Percentiles rank a stretch among this genome's conserved stretches.
phyloP scores from a whole-genome alignment of 2,329 filamentous ascomycete species.

The Fusarium oligoseptatum region DNA sequence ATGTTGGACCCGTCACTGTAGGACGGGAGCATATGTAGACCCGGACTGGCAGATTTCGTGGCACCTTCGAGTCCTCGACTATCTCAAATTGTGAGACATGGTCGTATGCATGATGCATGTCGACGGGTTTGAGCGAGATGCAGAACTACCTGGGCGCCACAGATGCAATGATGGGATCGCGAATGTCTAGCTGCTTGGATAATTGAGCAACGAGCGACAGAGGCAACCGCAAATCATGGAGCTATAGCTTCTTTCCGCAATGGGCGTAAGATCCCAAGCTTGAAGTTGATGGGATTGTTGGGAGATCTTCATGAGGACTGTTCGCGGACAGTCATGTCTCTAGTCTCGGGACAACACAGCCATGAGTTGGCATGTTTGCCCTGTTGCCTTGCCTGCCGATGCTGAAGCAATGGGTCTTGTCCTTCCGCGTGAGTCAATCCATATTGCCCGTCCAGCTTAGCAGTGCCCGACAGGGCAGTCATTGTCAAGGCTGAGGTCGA shows the following conservation, averaged over 20 bases:
- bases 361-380: conserved; percentile 33
- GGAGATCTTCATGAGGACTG: conserved; percentile 8
- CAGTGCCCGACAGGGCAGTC: conserved; percentile 15
- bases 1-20: conserved; percentile 8
- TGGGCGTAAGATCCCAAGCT: not conserved
- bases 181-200: conserved; percentile 7
- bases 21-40: conserved; percentile 15
- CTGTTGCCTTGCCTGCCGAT: conserved; percentile 13
- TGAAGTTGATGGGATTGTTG: not conserved
- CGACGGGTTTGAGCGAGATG: conserved; percentile 32
- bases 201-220: conserved; percentile 11
- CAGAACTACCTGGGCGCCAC: conserved; percentile 17
- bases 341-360: conserved; percentile 25
- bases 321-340: conserved; percentile 2
- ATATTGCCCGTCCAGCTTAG: conserved; percentile 7
- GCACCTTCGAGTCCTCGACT: conserved; percentile 12
- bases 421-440: conserved; percentile 23
- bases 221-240: conserved; percentile 7
- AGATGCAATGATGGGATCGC: conserved; percentile 15
- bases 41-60: conserved; percentile 13
- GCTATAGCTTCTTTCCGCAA: conserved; percentile 2
- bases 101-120: conserved; percentile 27
- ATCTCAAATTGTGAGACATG: conserved; percentile 1
- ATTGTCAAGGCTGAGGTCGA: conserved; percentile 28
- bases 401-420: conserved; percentile 19